Percentiles rank a stretch among this genome's conserved stretches.
These are phyloP conservation scores for Oidium heveae DNA, from an alignment of 2,329 filamentous ascomycete genomes.

Conservation along the genomic window DNA sequence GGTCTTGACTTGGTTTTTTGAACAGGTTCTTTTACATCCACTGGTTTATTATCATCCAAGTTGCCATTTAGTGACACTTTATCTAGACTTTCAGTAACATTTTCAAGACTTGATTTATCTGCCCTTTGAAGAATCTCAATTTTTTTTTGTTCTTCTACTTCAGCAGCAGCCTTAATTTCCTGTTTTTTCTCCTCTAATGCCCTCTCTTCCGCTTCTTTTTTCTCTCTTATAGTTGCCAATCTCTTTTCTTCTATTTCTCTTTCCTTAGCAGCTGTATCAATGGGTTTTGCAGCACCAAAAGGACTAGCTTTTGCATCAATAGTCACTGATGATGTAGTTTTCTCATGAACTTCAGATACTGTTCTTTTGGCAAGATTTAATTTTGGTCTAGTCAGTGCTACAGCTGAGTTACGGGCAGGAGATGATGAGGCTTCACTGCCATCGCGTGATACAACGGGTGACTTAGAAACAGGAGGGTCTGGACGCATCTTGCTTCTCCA, in stretches of 20 bases:
- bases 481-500: constrained; percentile 85
- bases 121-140: constrained; percentile 12
- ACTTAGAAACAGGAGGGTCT: constrained; percentile 30
- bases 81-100: constrained; percentile 13
- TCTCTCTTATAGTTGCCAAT: constrained; percentile 46
- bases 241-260: constrained; percentile 78
- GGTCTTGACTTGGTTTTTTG: constrained; percentile 27
- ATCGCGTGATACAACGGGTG: constrained; percentile 43
- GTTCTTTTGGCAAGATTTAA: constrained; percentile 81
- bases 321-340: constrained; percentile 22
- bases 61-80: constrained; percentile 12
- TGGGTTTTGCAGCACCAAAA: constrained; percentile 80
- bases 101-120: constrained; percentile 11
- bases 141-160: constrained; percentile 13
- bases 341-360: constrained; percentile 43
- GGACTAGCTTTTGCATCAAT: constrained; percentile 68
- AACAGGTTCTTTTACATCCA: constrained; percentile 21
- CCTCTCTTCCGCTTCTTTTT: constrained; percentile 42
- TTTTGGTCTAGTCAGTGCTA: constrained; percentile 44
- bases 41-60: constrained; percentile 23
- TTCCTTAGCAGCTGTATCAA: constrained; percentile 77
- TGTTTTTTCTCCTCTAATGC: constrained; percentile 27
- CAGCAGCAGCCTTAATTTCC: constrained; percentile 15
- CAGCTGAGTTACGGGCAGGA: constrained; percentile 29
- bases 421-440: constrained; percentile 54